phyloP scores from a whole-genome alignment of 371 early-diverging fungal species.

The Rhizopus microsporus region DNA sequence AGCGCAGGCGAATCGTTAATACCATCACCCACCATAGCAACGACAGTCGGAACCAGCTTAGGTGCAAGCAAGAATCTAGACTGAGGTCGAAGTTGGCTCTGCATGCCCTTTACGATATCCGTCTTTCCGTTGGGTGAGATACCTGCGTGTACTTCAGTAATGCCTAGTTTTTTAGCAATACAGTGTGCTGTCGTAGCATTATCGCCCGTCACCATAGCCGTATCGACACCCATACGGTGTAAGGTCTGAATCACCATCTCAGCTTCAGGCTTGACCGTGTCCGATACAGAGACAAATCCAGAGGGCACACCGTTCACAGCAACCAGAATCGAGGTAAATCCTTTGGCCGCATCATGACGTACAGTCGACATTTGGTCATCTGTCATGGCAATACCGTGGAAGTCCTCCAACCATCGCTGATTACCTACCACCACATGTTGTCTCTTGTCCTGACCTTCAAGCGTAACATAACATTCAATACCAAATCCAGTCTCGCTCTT shows the following conservation, averaged over 20 bases:
- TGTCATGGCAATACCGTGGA: constrained; percentile 31
- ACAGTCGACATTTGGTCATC: constrained; percentile 30
- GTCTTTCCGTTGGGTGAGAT: constrained; percentile 91
- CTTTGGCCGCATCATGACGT: constrained; percentile 51
- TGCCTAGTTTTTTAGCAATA: constrained; percentile 75
- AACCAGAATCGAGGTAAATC: constrained; percentile 83
- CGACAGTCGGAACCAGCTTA: constrained; percentile 33
- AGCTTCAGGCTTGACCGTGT: constrained; percentile 83
- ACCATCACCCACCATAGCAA: constrained; percentile 99
- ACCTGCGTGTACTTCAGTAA: constrained; percentile 86
- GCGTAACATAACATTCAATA: constrained; percentile 59
- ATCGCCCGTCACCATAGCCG: constrained; percentile 95
- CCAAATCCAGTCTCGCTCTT: constrained; percentile 80
- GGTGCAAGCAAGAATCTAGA: neutral
- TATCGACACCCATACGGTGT: constrained; percentile 72
- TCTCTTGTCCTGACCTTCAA: constrained; percentile 7
- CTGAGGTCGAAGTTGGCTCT: constrained; percentile 27
- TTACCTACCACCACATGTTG: constrained; percentile 77
- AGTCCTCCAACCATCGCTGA: constrained; percentile 58
- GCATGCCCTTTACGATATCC: constrained; percentile 68
- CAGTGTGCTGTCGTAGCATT: constrained; percentile 75
- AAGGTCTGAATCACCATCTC: constrained; percentile 68
- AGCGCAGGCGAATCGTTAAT: constrained; percentile 98
- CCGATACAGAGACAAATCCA: constrained; percentile 86
- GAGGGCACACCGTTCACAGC: constrained; percentile 64